A percentile compares a stretch with the other conserved stretches of the same genome.
phyloP scores from a whole-genome alignment of 129 eudicot genomes.

The Artemisia argyi region DNA sequence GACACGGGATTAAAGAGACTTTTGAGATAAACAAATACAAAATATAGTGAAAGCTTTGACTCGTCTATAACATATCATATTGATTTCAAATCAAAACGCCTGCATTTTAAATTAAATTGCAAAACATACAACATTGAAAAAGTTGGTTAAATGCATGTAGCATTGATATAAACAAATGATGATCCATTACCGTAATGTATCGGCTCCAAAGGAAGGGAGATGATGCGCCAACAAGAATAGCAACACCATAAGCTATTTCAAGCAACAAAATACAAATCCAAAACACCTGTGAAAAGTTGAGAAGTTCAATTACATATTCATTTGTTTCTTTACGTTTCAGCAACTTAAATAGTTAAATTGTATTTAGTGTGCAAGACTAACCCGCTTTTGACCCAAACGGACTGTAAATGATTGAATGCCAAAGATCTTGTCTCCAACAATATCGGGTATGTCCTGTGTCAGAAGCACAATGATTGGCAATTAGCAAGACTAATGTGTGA shows the following conservation, averaged over 20 bases:
- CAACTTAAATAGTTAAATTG: background rate
- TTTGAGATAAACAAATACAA: too few relatives aligned
- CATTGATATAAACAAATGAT: background rate
- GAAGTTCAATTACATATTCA: background rate
- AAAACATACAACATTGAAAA: background rate
- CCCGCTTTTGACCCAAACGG: slow-evolving; percentile 88
- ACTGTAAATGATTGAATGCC: slow-evolving; percentile 95
- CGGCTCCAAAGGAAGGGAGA: slow-evolving; percentile 77
- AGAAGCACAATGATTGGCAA: background rate
- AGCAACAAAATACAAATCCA: slow-evolving; percentile 84
- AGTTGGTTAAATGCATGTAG: too few relatives aligned
- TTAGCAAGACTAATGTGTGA: background rate
- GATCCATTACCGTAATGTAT: slow-evolving; percentile 58
- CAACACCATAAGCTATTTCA: slow-evolving; percentile 84
- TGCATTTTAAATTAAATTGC: background rate
- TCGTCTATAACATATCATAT: too few relatives aligned
- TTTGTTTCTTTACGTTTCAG: background rate
- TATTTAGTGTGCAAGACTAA: slow-evolving; percentile 28
- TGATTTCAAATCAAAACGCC: too few relatives aligned
- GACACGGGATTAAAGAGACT: too few relatives aligned
- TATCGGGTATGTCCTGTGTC: slow-evolving; percentile 90
- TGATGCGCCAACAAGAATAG: slow-evolving; percentile 70
- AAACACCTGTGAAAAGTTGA: slow-evolving; percentile 56
- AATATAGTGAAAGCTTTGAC: too few relatives aligned
- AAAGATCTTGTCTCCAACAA: slow-evolving; percentile 88